phyloP scores from a whole-genome alignment of 1,139 yeast species.

The Taphrina wiesneri region DNA sequence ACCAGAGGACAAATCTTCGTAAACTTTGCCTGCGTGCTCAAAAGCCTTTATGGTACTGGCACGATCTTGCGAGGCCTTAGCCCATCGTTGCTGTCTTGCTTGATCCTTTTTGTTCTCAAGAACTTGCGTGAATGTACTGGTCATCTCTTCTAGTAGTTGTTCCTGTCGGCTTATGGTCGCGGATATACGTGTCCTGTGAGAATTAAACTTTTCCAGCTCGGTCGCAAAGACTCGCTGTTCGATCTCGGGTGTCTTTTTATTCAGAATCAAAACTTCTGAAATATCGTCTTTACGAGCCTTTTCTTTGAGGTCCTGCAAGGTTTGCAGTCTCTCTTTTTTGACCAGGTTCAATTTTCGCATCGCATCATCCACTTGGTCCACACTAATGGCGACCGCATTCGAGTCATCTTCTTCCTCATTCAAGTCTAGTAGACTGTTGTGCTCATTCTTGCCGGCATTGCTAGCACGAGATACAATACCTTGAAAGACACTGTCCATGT shows the following conservation, averaged over 20 bases:
- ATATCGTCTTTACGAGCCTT: slow-evolving; percentile 79
- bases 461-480: background rate
- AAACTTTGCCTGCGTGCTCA: slow-evolving; percentile 53
- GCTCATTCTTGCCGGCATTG: background rate
- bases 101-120: slow-evolving; percentile 51
- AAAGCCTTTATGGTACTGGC: slow-evolving; percentile 53
- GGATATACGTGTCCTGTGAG: slow-evolving; percentile 66
- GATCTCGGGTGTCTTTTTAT: slow-evolving; percentile 58
- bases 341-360: slow-evolving; percentile 52
- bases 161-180: slow-evolving; percentile 67
- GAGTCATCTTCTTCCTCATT: slow-evolving; percentile 45
- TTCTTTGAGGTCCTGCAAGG: slow-evolving; percentile 65
- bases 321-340: slow-evolving; percentile 61
- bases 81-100: slow-evolving; percentile 46
- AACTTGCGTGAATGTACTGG: slow-evolving; percentile 59
- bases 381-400: slow-evolving; percentile 50
- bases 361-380: slow-evolving; percentile 53
- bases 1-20: slow-evolving; percentile 63
- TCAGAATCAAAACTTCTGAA: slow-evolving; percentile 70
- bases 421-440: slow-evolving; percentile 60
- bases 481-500: slow-evolving; percentile 10
- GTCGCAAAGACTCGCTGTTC: slow-evolving; percentile 66
- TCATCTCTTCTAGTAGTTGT: slow-evolving; percentile 57
- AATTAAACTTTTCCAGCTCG: slow-evolving; percentile 76
- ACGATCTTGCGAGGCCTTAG: slow-evolving; percentile 49